phyloP scores from a whole-genome alignment of 805 yeast genomes.

The Hanseniaspora meyeri region DNA sequence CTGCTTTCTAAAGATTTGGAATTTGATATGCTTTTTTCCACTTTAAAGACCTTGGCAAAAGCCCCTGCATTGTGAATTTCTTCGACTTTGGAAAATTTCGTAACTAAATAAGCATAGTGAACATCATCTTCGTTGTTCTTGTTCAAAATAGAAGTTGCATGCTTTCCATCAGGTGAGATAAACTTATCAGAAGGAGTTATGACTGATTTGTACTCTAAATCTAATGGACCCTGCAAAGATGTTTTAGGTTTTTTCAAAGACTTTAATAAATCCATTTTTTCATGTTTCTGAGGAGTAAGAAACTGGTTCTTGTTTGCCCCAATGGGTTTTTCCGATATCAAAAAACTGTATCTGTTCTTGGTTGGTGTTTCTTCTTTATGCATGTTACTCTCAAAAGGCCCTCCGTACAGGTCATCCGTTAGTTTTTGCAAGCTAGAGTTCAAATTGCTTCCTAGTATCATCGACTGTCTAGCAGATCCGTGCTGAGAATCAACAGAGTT shows the following conservation, averaged over 20 bases:
- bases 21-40: slow-evolving; percentile 28
- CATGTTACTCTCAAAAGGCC: slow-evolving; percentile 13
- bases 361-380: slow-evolving; percentile 15
- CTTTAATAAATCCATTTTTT: neutral
- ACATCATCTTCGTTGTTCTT: slow-evolving; percentile 16
- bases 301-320: neutral
- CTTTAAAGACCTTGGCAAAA: slow-evolving; percentile 78
- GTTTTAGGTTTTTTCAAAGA: neutral
- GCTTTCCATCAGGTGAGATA: slow-evolving; percentile 11
- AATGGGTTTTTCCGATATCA: neutral
- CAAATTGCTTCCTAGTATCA: slow-evolving; percentile 23
- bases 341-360: slow-evolving; percentile 8
- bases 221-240: slow-evolving; percentile 18
- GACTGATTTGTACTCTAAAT: slow-evolving; percentile 22
- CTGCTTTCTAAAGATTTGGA: slow-evolving; percentile 33
- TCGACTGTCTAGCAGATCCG: slow-evolving; percentile 18
- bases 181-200: slow-evolving; percentile 20
- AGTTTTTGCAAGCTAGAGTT: slow-evolving; percentile 27
- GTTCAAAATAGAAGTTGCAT: neutral
- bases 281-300: neutral
- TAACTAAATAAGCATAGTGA: slow-evolving; percentile 32
- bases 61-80: slow-evolving; percentile 67
- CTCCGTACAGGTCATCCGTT: slow-evolving; percentile 28
- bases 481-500: slow-evolving; percentile 3
- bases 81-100: slow-evolving; percentile 49